phyloP scores from a whole-genome alignment of 2,329 filamentous ascomycete species.

The Lasiodiplodia sp. region DNA sequence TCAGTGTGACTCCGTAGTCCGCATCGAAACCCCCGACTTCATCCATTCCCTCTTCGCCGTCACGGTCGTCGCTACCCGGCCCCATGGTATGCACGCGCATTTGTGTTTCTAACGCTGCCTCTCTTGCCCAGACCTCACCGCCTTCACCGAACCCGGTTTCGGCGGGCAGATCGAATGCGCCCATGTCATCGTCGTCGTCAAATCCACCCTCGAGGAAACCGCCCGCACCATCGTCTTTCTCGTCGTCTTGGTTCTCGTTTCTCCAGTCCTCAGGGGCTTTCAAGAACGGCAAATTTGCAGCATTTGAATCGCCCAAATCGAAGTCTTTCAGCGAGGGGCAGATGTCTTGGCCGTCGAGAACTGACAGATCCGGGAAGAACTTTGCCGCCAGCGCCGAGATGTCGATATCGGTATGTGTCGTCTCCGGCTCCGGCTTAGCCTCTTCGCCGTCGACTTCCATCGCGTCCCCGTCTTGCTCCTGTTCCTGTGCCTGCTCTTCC shows the following conservation, averaged over 20 bases:
- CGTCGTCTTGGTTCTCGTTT: constrained; percentile 70
- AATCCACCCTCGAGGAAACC: constrained; percentile 83
- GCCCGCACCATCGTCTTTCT: constrained; percentile 71
- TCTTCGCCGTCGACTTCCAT: constrained; percentile 37
- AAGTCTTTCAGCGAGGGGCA: constrained; percentile 95
- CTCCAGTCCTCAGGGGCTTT: constrained; percentile 88
- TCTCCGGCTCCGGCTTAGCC: constrained; percentile 44
- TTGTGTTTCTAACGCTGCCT: constrained; percentile 86
- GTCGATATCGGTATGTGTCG: constrained; percentile 66
- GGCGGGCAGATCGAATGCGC: constrained; percentile 63
- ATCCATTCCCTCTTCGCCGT: constrained; percentile 56
- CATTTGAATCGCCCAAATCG: constrained; percentile 85
- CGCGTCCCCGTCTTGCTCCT: constrained; percentile 55
- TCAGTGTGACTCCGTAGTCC: constrained; percentile 81
- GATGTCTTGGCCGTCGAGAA: constrained; percentile 85
- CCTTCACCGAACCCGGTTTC: constrained; percentile 93
- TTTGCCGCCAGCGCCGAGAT: constrained; percentile 74
- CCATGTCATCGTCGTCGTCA: constrained; percentile 77
- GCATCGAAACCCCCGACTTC: constrained; percentile 66
- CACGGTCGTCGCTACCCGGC: constrained; percentile 62
- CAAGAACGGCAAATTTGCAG: constrained; percentile 89
- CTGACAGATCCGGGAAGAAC: constrained; percentile 84
- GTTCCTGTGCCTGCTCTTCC: constrained; percentile 41
- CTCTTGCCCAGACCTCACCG: constrained; percentile 92
- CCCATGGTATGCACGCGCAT: constrained; percentile 77